A percentile compares a stretch with the other conserved stretches of the same genome.
These are phyloP conservation scores for Pueraria montana DNA, from an alignment of 306 rosid genomes.

Conservation along the genomic window DNA sequence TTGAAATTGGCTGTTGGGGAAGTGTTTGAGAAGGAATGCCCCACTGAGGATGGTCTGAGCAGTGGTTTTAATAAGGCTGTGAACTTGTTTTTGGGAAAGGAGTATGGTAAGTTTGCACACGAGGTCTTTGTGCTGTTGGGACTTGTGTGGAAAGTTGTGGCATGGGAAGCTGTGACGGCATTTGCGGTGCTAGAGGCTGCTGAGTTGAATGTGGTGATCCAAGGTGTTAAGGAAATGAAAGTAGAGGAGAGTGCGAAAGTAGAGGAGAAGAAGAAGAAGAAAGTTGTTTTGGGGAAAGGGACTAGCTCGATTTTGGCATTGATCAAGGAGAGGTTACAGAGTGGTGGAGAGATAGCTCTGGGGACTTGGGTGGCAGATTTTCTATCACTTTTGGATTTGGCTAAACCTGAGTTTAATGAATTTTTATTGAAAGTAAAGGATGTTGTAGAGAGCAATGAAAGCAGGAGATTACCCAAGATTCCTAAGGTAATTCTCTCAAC, in stretches of 20 bases:
- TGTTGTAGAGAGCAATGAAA: constrained; percentile 88
- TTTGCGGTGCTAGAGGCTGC: constrained; percentile 64
- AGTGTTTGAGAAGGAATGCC: constrained; percentile 63
- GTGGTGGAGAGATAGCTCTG: constrained; percentile 49
- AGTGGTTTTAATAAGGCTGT: constrained; percentile 54
- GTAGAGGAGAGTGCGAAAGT: constrained; percentile 49
- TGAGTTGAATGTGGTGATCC: constrained; percentile 60
- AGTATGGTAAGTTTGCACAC: constrained; percentile 65
- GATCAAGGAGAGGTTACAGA: constrained; percentile 74
- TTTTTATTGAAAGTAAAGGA: constrained; percentile 77
- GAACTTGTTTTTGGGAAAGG: constrained; percentile 58
- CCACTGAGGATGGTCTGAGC: constrained; percentile 56
- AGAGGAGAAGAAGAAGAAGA: constrained; percentile 84
- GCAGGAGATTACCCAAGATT: constrained; percentile 94
- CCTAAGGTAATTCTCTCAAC: constrained; percentile 76
- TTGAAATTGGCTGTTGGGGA: constrained; percentile 51
- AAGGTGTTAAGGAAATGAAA: constrained; percentile 54
- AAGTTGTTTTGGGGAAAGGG: constrained; percentile 81
- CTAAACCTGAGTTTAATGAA: constrained; percentile 59
- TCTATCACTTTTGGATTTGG: constrained; percentile 68
- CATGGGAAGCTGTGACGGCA: constrained; percentile 74
- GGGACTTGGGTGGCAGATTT: constrained; percentile 64
- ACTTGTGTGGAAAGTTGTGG: constrained; percentile 77
- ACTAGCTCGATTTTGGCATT: constrained; percentile 68
- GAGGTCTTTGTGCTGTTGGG: constrained; percentile 60